A percentile compares a stretch with the other conserved stretches of the same genome.
phyloP scores from a whole-genome alignment of 345 rosid genomes.

The Lumnitzera littorea region DNA sequence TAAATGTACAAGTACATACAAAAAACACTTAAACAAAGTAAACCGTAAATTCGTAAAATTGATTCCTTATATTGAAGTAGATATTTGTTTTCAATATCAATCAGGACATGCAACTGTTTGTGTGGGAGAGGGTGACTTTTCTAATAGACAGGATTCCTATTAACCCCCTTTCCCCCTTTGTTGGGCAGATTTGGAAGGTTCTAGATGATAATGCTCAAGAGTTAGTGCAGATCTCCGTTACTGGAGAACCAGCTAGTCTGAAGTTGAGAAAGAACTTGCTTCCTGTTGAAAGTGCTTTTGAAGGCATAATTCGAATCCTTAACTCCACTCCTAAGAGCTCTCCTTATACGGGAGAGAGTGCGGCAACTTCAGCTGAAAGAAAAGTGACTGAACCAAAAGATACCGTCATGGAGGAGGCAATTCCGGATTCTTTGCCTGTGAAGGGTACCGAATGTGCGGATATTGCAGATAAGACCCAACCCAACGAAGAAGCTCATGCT shows the following conservation, averaged over 20 bases:
- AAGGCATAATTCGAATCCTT: conserved; percentile 39
- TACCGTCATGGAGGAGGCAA: conserved; percentile 10
- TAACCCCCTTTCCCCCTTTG: conserved; percentile 4
- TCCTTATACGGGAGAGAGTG: conserved; percentile 13
- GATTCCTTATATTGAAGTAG: no score
- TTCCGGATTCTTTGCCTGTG: background rate
- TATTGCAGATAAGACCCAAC: background rate
- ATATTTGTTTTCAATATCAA: background rate
- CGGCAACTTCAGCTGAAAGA: conserved; percentile 3
- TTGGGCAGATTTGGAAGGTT: conserved; percentile 51
- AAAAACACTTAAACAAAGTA: no score
- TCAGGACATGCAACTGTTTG: background rate
- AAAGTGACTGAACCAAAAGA: conserved; percentile 14
- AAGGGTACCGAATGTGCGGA: background rate
- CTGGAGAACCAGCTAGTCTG: conserved; percentile 24
- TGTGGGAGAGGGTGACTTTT: background rate
- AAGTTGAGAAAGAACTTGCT: conserved; percentile 46
- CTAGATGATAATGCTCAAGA: conserved; percentile 46
- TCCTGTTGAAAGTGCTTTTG: conserved; percentile 35
- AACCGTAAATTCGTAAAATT: no score
- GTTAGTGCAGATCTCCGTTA: conserved; percentile 24
- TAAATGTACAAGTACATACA: no score
- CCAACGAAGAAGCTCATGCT: conserved; percentile 1
- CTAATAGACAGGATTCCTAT: background rate
- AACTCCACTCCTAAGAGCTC: conserved; percentile 16